These are phyloP conservation scores for Mucor piriformis DNA, from an alignment of 371 early-diverging fungal species.

Conservation along the genomic window DNA sequence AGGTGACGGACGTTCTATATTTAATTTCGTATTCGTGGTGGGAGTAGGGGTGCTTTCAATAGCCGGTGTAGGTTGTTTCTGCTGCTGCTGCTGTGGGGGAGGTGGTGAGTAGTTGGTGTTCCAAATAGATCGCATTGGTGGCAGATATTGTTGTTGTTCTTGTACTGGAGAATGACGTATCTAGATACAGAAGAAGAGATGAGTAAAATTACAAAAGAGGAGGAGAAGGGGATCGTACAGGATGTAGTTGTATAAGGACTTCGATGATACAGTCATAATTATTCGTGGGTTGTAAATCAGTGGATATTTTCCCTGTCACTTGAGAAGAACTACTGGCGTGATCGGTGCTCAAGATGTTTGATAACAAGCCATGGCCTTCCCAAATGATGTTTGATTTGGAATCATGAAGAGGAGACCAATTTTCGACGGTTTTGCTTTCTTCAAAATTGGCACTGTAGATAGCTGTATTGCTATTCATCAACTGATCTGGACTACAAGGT, in stretches of 20 bases:
- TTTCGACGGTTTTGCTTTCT: conserved; percentile 31
- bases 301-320: conserved; percentile 26
- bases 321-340: conserved; percentile 5
- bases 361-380: conserved; percentile 40
- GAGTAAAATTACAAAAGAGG: background rate
- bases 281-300: background rate
- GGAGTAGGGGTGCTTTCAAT: too few species aligned
- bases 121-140: conserved; percentile 25
- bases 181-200: conserved; percentile 1
- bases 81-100: background rate
- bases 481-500: conserved; percentile 37
- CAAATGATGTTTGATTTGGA: conserved; percentile 33
- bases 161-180: conserved; percentile 15
- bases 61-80: too few species aligned
- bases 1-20: background rate
- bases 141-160: conserved; percentile 15
- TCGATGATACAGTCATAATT: conserved; percentile 27
- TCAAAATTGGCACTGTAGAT: conserved; percentile 45
- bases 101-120: conserved; percentile 3
- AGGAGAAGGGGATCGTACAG: conserved; percentile 14
- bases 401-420: conserved; percentile 31
- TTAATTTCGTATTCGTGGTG: background rate
- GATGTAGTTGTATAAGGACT: conserved; percentile 40
- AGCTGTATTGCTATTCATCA: conserved; percentile 35
- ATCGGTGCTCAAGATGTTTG: conserved; percentile 27